Base-by-base conservation (phyloP, 1,284 basidiomycete species). In the Cutaneotrichosporon mucoides region DNA sequence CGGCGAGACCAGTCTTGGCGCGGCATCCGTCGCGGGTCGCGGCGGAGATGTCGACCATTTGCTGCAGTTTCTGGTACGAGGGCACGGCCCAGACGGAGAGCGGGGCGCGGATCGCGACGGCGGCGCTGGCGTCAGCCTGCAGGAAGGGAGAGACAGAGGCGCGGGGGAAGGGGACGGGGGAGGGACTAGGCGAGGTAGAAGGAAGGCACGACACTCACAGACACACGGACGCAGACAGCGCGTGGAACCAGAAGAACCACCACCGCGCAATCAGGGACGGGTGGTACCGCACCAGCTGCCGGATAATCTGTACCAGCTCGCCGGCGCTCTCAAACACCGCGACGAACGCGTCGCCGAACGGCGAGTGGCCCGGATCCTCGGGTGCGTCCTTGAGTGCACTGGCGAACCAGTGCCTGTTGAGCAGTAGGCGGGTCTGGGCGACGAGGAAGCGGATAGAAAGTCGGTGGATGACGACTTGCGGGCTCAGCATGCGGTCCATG, bases 241-340 rank as follows among this genome's bases (percentile, higher is more conserved):
- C 73, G 54, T 78, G 76, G 62, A 77, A 77, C 74, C 76, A 77
- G 63, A 74, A 75, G 64, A 73, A 74, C 73, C 73, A 75, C 73
- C 72, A 76, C n/a, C 77, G 63, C 7, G 73, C 73, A 10, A 75
- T 68, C 24, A 79, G 59, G 11, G 68, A 67, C 3, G 75, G 77
- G 52, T 76, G 74, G 58, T 75, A 79, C 37, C 77, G 71, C 16
- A 79, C 70, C 42, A 75, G 60, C 47, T 70, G 68, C 61, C 75
- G 72, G 53, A 77, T 73, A 15, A 75, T 67, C 58, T 72, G 68
- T 11, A 79, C 73, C 15, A 79, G 72, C 57, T 79, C 76, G 51
- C 70, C 71, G 0, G 75, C 73, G 15, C 65, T 67, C 61, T 76
- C 75, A 56, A 73, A 79, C 5, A 73, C 59, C 10, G 71, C 73